phyloP scores from a whole-genome alignment of 176 grass and related monocot genomes.

The Avena insularis region DNA sequence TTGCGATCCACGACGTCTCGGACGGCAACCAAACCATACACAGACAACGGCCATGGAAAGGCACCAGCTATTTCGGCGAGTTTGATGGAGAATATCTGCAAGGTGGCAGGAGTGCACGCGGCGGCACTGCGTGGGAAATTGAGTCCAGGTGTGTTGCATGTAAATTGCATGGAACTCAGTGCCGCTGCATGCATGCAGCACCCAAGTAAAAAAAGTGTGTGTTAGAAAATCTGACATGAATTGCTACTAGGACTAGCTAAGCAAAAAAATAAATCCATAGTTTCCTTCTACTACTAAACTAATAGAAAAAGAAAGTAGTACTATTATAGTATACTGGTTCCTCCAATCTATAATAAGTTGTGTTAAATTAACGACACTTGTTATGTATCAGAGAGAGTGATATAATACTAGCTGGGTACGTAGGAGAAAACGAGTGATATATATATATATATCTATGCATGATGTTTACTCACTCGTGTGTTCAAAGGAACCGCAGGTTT shows the following conservation, averaged over 20 bases:
- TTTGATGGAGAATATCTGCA: conserved; percentile 19
- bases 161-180: conserved; percentile 1
- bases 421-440: too few species aligned
- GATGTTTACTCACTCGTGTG: not conserved
- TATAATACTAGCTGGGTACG: too few species aligned
- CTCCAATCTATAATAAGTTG: too few species aligned
- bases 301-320: not conserved
- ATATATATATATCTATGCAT: too few species aligned
- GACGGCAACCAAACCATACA: not conserved
- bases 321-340: too few species aligned
- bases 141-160: not conserved
- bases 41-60: not conserved
- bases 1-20: not conserved
- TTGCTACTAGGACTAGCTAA: not conserved
- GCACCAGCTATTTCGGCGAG: not conserved
- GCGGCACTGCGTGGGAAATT: not conserved
- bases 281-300: too few species aligned
- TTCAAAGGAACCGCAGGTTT: not conserved
- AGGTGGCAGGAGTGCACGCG: not conserved
- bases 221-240: not conserved
- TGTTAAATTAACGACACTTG: too few species aligned
- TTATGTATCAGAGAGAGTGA: too few species aligned
- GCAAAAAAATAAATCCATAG: not conserved
- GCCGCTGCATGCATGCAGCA: not conserved
- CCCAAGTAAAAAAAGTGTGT: not conserved